phyloP scores from a whole-genome alignment of 2,329 filamentous ascomycete species.

The Stromatinia cepivora region DNA sequence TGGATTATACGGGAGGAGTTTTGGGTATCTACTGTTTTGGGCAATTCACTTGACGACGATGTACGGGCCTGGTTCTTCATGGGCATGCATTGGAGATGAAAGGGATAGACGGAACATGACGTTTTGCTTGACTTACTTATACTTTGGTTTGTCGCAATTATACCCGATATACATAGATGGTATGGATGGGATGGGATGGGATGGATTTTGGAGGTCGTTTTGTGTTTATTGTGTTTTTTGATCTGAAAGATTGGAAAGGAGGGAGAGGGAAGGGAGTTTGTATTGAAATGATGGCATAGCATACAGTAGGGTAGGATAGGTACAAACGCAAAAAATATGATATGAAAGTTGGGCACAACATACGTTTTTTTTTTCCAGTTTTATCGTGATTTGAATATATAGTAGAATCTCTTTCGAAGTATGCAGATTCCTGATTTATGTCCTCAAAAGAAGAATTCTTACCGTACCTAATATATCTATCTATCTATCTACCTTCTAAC shows the following conservation, averaged over 20 bases:
- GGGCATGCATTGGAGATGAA: not conserved
- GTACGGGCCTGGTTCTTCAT: not conserved
- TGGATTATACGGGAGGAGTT: slow-evolving; percentile 5
- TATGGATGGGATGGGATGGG: too few relatives aligned
- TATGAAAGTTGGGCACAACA: too few relatives aligned
- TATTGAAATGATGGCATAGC: not conserved
- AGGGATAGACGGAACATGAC: not conserved
- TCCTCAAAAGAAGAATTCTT: too few relatives aligned
- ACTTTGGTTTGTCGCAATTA: not conserved
- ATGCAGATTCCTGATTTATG: too few relatives aligned
- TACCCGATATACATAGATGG: not conserved
- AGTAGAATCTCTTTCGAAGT: too few relatives aligned
- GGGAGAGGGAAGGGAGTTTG: not conserved
- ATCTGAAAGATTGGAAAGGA: not conserved
- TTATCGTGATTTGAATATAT: too few relatives aligned
- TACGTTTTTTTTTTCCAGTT: too few relatives aligned
- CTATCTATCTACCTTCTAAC: too few relatives aligned
- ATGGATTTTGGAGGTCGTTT: not conserved
- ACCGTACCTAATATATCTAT: too few relatives aligned
- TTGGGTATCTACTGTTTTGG: slow-evolving; percentile 13
- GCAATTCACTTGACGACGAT: not conserved
- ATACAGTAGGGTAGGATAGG: not conserved
- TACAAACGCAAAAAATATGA: not conserved
- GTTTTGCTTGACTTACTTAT: not conserved
- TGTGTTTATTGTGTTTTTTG: not conserved